phyloP scores from a whole-genome alignment of 2,329 filamentous ascomycete species.

The Fusarium palustre region DNA sequence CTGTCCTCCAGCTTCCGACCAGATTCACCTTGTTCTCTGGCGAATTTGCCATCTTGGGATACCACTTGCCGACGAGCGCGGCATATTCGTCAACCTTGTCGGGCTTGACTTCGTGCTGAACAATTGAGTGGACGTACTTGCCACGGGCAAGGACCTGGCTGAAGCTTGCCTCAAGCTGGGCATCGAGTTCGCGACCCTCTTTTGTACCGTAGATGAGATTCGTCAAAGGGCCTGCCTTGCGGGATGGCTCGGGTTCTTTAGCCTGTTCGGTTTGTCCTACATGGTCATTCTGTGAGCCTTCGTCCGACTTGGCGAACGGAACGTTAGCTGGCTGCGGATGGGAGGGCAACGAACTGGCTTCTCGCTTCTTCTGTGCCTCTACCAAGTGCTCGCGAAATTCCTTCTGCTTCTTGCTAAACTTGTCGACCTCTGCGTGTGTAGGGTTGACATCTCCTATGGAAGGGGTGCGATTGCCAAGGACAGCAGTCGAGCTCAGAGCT shows the following conservation, averaged over 20 bases:
- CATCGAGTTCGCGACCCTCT: conserved; percentile 92
- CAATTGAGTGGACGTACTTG: conserved; percentile 98
- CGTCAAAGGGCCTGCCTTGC: conserved; percentile 79
- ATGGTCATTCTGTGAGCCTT: conserved; percentile 52
- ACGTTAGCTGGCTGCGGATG: conserved; percentile 57
- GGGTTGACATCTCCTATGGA: conserved; percentile 84
- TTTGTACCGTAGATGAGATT: conserved; percentile 97
- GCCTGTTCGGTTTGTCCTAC: conserved; percentile 64
- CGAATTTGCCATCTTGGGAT: conserved; percentile 85
- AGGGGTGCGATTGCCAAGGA: conserved; percentile 66
- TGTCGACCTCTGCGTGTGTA: conserved; percentile 72
- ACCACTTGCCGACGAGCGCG: conserved; percentile 88
- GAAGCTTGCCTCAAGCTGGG: conserved; percentile 95
- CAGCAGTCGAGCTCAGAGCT: conserved; percentile 68
- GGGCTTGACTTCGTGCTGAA: conserved; percentile 94
- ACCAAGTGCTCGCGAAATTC: conserved; percentile 86
- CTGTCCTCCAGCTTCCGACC: conserved; percentile 97
- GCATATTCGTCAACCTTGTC: conserved; percentile 97
- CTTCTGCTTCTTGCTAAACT: conserved; percentile 86
- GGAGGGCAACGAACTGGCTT: conserved; percentile 78
- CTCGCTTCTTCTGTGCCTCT: conserved; percentile 81
- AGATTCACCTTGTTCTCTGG: conserved; percentile 94
- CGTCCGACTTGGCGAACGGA: conserved; percentile 57
- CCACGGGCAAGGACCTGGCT: conserved; percentile 93
- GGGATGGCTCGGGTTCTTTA: conserved; percentile 67